phyloP scores from a whole-genome alignment of 2,329 filamentous ascomycete species.

The Botrytis paeoniae region DNA sequence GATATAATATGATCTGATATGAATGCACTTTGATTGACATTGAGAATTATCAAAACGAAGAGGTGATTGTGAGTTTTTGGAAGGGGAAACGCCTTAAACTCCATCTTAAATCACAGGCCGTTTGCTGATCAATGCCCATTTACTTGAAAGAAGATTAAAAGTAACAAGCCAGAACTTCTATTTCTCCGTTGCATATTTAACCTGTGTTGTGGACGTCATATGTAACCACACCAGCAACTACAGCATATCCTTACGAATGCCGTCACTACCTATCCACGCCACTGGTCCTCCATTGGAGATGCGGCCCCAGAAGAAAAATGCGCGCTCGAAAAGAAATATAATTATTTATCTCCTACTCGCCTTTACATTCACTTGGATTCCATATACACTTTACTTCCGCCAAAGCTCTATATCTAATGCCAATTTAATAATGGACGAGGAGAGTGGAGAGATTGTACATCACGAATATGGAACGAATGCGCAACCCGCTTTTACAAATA shows the following conservation, averaged over 20 bases:
- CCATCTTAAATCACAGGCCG: not conserved
- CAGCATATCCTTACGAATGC: not conserved
- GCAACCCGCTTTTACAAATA: slow-evolving; percentile 29
- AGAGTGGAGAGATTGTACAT: not conserved
- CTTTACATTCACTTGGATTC: slow-evolving; percentile 12
- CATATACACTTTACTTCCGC: not conserved
- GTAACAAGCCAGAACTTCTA: not conserved
- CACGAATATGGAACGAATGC: slow-evolving; percentile 25
- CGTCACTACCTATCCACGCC: not conserved
- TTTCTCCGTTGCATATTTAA: not conserved
- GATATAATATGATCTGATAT: not conserved
- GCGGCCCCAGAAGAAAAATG: not conserved
- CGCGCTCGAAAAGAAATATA: slow-evolving; percentile 12
- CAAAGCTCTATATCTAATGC: not conserved
- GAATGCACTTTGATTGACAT: not conserved
- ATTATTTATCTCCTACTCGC: slow-evolving; percentile 10
- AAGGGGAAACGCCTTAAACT: not conserved
- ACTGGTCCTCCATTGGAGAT: not conserved
- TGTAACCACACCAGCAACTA: slow-evolving; percentile 8
- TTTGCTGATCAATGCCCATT: slow-evolving; percentile 15
- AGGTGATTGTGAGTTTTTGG: not conserved
- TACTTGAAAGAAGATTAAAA: not conserved
- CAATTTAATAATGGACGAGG: not conserved
- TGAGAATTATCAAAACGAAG: not conserved
- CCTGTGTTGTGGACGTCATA: slow-evolving; percentile 5